These are phyloP conservation scores for Solanum paucissectum DNA, from an alignment of 257 asterid genomes.

Conservation along the genomic window DNA sequence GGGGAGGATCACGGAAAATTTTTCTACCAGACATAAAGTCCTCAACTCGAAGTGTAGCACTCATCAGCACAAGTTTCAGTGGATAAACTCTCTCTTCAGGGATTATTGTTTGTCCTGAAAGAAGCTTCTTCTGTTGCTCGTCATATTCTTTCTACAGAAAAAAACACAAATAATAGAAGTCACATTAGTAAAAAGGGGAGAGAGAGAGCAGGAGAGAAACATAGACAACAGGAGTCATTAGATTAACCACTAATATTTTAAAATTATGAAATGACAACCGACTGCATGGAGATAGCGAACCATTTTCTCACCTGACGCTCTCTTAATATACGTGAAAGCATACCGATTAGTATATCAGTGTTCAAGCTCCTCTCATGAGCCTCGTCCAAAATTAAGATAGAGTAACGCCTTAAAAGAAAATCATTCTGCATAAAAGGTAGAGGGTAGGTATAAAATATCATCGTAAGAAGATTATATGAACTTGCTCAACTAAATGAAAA, in stretches of 20 bases:
- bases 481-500: background rate
- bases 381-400: constrained; percentile 85
- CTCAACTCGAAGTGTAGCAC: constrained; percentile 89
- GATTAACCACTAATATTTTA: background rate
- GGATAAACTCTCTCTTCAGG: constrained; percentile 52
- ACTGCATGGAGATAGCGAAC: background rate
- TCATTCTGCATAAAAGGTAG: constrained; percentile 44
- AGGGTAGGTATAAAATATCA: background rate
- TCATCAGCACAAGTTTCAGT: constrained; percentile 83
- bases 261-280: background rate
- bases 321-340: constrained; percentile 93
- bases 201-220: background rate
- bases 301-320: constrained; percentile 54
- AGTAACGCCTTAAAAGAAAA: constrained; percentile 74
- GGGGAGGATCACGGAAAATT: constrained; percentile 63
- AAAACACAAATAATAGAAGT: background rate
- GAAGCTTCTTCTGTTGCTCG: constrained; percentile 52
- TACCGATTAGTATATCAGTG: constrained; percentile 95
- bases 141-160: constrained; percentile 51
- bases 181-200: background rate
- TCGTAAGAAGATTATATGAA: background rate
- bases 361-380: constrained; percentile 97
- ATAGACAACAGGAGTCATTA: background rate
- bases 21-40: constrained; percentile 60
- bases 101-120: constrained; percentile 42